Percentiles rank a stretch among this genome's conserved stretches.
Evolutionary conservation across 768 basidiomycete genomes (phyloP).

Genomic region (Termitomyces sp.): DNA sequence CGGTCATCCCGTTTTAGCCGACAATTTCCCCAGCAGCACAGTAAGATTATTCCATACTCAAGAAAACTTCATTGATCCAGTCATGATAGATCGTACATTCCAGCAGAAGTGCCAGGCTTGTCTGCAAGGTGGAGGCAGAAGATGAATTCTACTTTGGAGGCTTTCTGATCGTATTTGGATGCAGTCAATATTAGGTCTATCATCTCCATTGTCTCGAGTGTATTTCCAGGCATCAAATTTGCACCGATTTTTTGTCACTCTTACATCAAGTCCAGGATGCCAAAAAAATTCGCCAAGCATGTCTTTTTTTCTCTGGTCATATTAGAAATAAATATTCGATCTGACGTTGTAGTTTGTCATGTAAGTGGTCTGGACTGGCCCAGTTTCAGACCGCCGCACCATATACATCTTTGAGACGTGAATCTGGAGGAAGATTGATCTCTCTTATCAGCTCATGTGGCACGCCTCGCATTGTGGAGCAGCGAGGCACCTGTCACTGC

Average conservation of each 20-base stretch:
- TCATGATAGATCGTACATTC: conserved; percentile 22
- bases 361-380: neutral
- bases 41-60: conserved; percentile 25
- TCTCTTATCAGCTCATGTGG: neutral
- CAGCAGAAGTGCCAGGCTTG: conserved; percentile 24
- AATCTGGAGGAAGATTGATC: neutral
- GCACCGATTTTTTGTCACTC: neutral
- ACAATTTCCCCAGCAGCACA: conserved; percentile 65
- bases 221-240: neutral
- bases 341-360: neutral
- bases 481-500: neutral
- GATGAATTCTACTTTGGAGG: neutral
- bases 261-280: neutral
- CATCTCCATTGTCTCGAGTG: neutral
- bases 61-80: conserved; percentile 12
- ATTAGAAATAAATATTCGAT: too few species aligned
- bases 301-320: neutral
- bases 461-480: neutral
- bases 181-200: neutral
- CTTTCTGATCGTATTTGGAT: neutral
- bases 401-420: neutral
- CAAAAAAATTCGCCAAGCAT: too few species aligned
- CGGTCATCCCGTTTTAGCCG: conserved; percentile 35
- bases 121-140: conserved; percentile 11
- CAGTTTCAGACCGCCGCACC: neutral